Evolutionary conservation across 2,329 filamentous ascomycete species (phyloP), one percentile per base, ranked within the genome.

Genomic region (Myriosclerotinia curreyana): DNA sequence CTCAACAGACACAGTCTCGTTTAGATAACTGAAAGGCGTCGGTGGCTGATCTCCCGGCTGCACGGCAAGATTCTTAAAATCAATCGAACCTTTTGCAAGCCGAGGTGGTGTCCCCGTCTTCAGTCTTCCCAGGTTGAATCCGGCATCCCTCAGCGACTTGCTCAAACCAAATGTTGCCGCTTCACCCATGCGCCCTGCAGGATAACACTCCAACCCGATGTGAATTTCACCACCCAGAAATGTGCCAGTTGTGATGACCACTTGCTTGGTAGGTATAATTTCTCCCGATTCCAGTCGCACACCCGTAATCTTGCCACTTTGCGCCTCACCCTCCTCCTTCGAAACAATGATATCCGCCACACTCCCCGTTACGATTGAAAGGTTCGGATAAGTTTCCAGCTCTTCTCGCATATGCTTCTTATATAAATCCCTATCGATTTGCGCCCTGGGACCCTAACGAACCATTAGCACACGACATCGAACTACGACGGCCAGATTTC

Each of bases 191-290:
- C 95, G 86, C 1, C 95, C 95, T 0, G 95, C 90, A 0, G 95
- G 93, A 73, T 86, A 96, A 3, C 83, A 84, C 61, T 96, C 84
- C 9, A 98, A 79, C 0, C 92, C 95, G 67, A 99, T 96, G 72
- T 99, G 95, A 67, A 99, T 99, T 76, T 99, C 95, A 22, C 93
- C 95, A 14, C 94, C 90, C 6, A 99, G 78, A 73, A 99, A 99
- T 0, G 95, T 99, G 0, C 95, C 95, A 0, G 95, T 99, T 0
- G 95, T 98, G 70, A 99, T 97, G 31, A 99, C 85, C 44, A 98
- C 93, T 67, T 88, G 87, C 54, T 83, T 86, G 0, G 94, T 91
- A 1, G 87, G 83, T 68, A 99, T 84, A 20, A 96, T 80, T 74
- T 96, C 88, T 38, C 95, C 95, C 54, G 90, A 91, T 75, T 97